A percentile compares a stretch with the other conserved stretches of the same genome.
phyloP scores from a whole-genome alignment of 225 moss, liverwort and hornwort genomes.

The Rhytidiadelphus loreus region DNA sequence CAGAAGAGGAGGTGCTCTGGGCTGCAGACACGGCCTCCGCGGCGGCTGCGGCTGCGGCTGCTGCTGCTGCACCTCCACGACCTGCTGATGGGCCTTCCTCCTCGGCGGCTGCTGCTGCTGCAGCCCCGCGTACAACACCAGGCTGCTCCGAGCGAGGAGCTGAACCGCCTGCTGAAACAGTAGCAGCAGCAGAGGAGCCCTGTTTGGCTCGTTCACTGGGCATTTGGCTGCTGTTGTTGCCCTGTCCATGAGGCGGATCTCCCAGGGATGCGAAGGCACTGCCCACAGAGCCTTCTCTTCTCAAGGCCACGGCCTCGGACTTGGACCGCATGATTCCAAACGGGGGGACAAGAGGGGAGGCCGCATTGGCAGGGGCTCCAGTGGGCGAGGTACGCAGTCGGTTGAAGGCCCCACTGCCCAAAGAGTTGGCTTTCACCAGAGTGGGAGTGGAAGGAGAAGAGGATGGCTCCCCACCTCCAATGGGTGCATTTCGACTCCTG shows the following conservation, averaged over 20 bases:
- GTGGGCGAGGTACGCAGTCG: conserved; percentile 11
- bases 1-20: conserved; percentile 12
- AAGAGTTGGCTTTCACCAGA: conserved; percentile 21
- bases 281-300: conserved; percentile 34
- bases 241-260: conserved; percentile 6
- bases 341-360: conserved; percentile 16
- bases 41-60: neutral
- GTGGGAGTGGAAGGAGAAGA: neutral
- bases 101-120: neutral
- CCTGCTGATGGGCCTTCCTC: neutral
- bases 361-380: neutral
- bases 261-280: conserved; percentile 41
- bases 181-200: neutral
- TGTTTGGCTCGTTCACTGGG: conserved; percentile 3
- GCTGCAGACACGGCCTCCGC: neutral
- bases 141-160: neutral
- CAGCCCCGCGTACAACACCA: neutral
- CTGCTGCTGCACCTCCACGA: neutral
- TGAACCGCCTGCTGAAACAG: neutral
- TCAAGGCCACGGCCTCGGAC: conserved; percentile 31
- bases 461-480: neutral
- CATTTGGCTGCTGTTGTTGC: neutral
- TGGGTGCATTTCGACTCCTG: conserved; percentile 10
- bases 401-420: conserved; percentile 46
- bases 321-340: conserved; percentile 45